phyloP scores from a whole-genome alignment of 208 protist species.

The Phytomonas sp. region DNA sequence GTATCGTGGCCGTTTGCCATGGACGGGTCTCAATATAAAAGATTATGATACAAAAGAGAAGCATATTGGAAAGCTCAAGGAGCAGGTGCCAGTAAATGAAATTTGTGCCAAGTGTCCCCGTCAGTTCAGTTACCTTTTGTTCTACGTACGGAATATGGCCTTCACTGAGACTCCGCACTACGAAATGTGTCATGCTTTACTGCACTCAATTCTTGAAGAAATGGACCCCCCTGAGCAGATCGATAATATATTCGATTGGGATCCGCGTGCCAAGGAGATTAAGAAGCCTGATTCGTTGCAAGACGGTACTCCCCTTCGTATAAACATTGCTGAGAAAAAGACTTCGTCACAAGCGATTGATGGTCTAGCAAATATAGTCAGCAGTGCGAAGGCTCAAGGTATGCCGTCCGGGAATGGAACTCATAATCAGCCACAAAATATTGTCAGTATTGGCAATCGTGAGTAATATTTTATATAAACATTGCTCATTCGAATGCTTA shows the following conservation, averaged over 20 bases:
- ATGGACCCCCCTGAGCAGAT: constrained; percentile 27
- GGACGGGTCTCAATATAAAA: constrained; percentile 88
- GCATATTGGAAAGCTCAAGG: constrained; percentile 56
- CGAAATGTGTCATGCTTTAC: constrained; percentile 66
- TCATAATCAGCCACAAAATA: constrained; percentile 25
- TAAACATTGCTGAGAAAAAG: constrained; percentile 12
- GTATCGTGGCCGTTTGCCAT: constrained; percentile 91
- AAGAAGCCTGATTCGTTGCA: background rate
- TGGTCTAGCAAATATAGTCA: constrained; percentile 28
- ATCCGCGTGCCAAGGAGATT: constrained; percentile 9
- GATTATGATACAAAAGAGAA: constrained; percentile 67
- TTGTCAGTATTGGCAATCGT: constrained; percentile 35
- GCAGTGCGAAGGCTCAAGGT: constrained; percentile 29
- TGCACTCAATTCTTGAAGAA: constrained; percentile 39
- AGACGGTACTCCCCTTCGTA: background rate
- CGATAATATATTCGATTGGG: constrained; percentile 47
- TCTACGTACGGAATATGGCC: constrained; percentile 59
- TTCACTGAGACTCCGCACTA: constrained; percentile 64
- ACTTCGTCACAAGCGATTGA: constrained; percentile 11
- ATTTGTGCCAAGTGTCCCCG: constrained; percentile 66
- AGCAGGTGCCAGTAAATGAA: constrained; percentile 25
- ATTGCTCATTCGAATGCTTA: background rate
- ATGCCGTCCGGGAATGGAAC: constrained; percentile 39
- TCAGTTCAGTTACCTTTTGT: constrained; percentile 59
- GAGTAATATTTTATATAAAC: constrained; percentile 8